phyloP scores from a whole-genome alignment of 225 moss, liverwort and hornwort genomes.

The Sphagnum tenellum region DNA sequence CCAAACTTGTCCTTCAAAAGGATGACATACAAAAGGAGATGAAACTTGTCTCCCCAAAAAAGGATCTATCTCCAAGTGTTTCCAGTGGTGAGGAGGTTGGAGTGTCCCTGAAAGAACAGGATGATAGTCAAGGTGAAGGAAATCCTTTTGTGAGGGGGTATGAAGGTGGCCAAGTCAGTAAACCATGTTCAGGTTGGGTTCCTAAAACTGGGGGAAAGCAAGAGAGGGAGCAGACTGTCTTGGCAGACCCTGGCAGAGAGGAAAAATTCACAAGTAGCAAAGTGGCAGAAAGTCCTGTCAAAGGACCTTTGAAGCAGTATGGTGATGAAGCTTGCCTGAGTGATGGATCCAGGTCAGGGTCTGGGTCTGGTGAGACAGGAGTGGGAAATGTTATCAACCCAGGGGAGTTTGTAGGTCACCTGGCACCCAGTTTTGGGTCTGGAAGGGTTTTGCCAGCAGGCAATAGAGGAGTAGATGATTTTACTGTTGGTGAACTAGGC shows the following conservation, averaged over 20 bases:
- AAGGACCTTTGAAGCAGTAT: background rate
- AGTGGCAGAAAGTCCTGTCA: too few species aligned
- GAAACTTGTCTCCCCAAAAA: slow-evolving; percentile 29
- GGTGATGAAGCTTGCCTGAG: background rate
- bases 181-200: slow-evolving; percentile 1
- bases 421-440: background rate
- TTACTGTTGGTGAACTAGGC: background rate
- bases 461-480: background rate
- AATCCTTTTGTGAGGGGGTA: too few species aligned
- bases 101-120: slow-evolving; percentile 4
- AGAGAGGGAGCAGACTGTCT: slow-evolving; percentile 8
- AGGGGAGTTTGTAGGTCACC: background rate
- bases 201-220: slow-evolving; percentile 9
- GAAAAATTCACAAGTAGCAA: too few species aligned
- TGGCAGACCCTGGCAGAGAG: too few species aligned
- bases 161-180: background rate
- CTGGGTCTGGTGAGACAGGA: slow-evolving; percentile 3
- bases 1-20: slow-evolving; percentile 40
- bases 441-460: background rate
- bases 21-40: slow-evolving; percentile 41
- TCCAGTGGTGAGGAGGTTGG: slow-evolving; percentile 33
- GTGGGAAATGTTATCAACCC: slow-evolving; percentile 8
- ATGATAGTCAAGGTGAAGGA: slow-evolving; percentile 12
- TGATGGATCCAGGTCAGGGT: slow-evolving; percentile 1
- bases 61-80: slow-evolving; percentile 20